These are phyloP conservation scores for Lichtheimia corymbifera DNA, from an alignment of 371 early-diverging fungal genomes.

Conservation along the genomic window DNA sequence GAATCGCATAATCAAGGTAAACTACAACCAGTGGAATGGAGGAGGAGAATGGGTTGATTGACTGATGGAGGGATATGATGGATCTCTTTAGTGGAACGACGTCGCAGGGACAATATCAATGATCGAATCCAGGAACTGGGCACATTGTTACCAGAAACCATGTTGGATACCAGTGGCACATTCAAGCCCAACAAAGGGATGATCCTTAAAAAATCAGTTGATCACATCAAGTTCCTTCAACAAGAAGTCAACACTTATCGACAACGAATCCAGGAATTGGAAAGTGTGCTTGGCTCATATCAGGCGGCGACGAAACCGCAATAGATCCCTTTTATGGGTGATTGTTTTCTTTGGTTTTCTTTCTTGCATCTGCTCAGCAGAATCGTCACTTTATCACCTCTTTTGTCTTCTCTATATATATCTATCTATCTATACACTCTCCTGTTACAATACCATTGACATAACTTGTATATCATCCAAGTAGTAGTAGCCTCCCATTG, in stretches of 20 bases:
- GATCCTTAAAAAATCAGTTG: slow-evolving; percentile 85
- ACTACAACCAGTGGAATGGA: neutral
- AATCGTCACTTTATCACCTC: no score
- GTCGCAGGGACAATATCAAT: slow-evolving; percentile 95
- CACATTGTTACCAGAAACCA: slow-evolving; percentile 75
- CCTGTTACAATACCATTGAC: no score
- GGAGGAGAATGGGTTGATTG: no score
- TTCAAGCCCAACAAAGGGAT: slow-evolving; percentile 84
- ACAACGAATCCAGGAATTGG: slow-evolving; percentile 70
- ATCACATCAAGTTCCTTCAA: slow-evolving; percentile 81
- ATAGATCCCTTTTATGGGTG: neutral
- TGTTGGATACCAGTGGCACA: slow-evolving; percentile 62
- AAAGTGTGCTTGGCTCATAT: slow-evolving; percentile 39
- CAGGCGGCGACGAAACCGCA: slow-evolving; percentile 7
- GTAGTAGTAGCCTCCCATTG: neutral
- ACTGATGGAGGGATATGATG: no score
- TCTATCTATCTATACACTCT: no score
- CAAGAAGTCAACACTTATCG: slow-evolving; percentile 59
- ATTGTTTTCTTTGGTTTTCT: neutral
- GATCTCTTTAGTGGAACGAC: slow-evolving; percentile 84
- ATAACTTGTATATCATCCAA: no score
- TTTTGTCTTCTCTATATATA: no score
- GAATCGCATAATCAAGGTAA: slow-evolving; percentile 94
- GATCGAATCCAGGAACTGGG: slow-evolving; percentile 94
- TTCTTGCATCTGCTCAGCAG: neutral